Conservation (phyloP, 345 rosid genomes). For the Arabis alpina region DNA sequence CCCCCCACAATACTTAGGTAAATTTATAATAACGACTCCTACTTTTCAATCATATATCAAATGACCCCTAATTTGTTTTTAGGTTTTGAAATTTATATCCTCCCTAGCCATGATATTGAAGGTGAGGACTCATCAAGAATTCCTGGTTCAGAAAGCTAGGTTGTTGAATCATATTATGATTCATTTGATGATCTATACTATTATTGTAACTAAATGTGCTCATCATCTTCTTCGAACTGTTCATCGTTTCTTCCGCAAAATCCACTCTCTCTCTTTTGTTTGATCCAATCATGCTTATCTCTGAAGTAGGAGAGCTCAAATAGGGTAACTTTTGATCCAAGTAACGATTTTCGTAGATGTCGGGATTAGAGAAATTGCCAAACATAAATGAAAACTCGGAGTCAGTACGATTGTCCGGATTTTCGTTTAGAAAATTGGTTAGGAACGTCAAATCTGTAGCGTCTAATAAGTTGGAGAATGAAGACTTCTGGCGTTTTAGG, state of each 20-base stretch:
- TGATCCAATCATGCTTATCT: constrained; percentile 38
- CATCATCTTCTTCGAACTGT: constrained; percentile 54
- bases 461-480: constrained; percentile 79
- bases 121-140: constrained; percentile 55
- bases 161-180: constrained; percentile 37
- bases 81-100: constrained; percentile 21
- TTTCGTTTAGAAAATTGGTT: constrained; percentile 62
- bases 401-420: constrained; percentile 42
- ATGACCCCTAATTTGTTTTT: constrained; percentile 27
- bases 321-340: constrained; percentile 61
- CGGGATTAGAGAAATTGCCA: constrained; percentile 31
- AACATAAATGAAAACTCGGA: constrained; percentile 43
- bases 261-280: constrained; percentile 58
- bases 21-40: constrained; percentile 22
- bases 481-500: constrained; percentile 67
- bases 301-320: constrained; percentile 49
- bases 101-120: constrained; percentile 58
- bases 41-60: constrained; percentile 30
- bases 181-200: constrained; percentile 48
- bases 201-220: constrained; percentile 56
- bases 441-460: constrained; percentile 71
- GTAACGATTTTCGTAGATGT: constrained; percentile 38
- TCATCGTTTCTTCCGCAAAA: constrained; percentile 48
- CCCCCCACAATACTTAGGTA: constrained; percentile 26
- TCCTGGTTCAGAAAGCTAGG: constrained; percentile 52